Evolutionary conservation across 139 green algal genomes (phyloP).

Genomic region (Chlorella ohadii): DNA sequence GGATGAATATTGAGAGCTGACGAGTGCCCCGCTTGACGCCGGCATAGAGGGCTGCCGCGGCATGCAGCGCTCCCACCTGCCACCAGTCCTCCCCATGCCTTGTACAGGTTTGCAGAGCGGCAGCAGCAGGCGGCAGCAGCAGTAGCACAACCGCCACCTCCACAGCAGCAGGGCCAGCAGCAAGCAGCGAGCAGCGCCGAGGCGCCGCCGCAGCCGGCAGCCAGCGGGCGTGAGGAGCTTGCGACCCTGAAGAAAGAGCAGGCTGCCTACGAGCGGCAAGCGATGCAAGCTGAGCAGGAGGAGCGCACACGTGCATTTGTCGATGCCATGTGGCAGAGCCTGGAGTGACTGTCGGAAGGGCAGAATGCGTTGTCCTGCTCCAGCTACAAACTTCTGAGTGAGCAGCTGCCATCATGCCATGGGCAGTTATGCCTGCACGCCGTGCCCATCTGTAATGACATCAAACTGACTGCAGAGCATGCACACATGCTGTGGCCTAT

Average conservation of each 20-base stretch:
- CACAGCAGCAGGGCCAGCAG: not conserved
- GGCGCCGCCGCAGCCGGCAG: not conserved
- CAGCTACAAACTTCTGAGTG: too few relatives aligned
- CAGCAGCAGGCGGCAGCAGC: not conserved
- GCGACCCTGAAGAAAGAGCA: slow-evolving; percentile 25
- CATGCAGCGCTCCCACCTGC: too few relatives aligned
- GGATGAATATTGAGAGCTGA: too few relatives aligned
- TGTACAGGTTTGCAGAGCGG: slow-evolving; percentile 1
- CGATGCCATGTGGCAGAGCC: slow-evolving; percentile 49
- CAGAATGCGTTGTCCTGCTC: too few relatives aligned
- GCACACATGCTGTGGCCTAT: too few relatives aligned
- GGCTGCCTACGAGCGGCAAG: slow-evolving; percentile 20
- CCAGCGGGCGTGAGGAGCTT: slow-evolving; percentile 1
- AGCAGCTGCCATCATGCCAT: too few relatives aligned
- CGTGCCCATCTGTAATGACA: too few relatives aligned
- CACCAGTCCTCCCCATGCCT: not conserved
- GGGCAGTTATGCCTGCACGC: too few relatives aligned
- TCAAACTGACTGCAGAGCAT: too few relatives aligned
- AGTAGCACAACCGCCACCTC: not conserved
- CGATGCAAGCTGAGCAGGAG: slow-evolving; percentile 18
- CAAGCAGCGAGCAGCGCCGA: not conserved
- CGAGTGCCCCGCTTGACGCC: too few relatives aligned
- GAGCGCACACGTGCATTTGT: slow-evolving; percentile 25
- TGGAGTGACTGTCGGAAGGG: slow-evolving; percentile 36
- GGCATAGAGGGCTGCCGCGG: too few relatives aligned